Percentiles rank a stretch among this genome's conserved stretches.
Evolutionary conservation across 23 red algal species (phyloP).

Genomic region (Gracilaria vermiculophylla): DNA sequence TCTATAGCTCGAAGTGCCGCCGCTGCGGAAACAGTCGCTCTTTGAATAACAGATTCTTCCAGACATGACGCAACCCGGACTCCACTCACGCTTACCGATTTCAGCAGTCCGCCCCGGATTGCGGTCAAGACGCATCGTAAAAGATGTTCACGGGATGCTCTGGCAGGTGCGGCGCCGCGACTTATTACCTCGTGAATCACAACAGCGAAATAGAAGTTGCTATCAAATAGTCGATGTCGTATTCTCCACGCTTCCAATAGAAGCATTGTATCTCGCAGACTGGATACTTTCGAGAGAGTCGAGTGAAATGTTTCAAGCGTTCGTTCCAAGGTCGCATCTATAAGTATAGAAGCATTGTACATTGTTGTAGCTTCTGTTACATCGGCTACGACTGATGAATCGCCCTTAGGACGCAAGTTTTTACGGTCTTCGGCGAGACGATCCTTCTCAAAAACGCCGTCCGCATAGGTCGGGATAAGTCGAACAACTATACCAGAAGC

Average conservation of each 20-base stretch:
- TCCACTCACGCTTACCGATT: slow-evolving; percentile 1
- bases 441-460: slow-evolving; percentile 32
- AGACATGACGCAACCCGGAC: slow-evolving; percentile 4
- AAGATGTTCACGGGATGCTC: slow-evolving; percentile 54
- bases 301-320: slow-evolving; percentile 22
- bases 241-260: slow-evolving; percentile 52
- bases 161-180: background rate
- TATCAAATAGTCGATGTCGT: slow-evolving; percentile 31
- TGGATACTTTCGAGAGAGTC: background rate
- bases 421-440: slow-evolving; percentile 23
- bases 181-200: slow-evolving; percentile 32
- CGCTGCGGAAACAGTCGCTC: slow-evolving; percentile 5
- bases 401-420: slow-evolving; percentile 44
- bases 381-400: slow-evolving; percentile 39
- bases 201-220: slow-evolving; percentile 35
- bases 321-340: slow-evolving; percentile 22
- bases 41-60: slow-evolving; percentile 8
- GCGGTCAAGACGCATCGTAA: slow-evolving; percentile 29
- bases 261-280: slow-evolving; percentile 34
- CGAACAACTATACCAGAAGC: slow-evolving; percentile 14
- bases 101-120: slow-evolving; percentile 15
- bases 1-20: slow-evolving; percentile 27
- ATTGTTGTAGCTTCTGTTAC: slow-evolving; percentile 4
- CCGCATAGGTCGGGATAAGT: slow-evolving; percentile 34
- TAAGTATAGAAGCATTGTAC: slow-evolving; percentile 56